phyloP scores from a whole-genome alignment of 805 yeast species.

The Myxozyma udenii region DNA sequence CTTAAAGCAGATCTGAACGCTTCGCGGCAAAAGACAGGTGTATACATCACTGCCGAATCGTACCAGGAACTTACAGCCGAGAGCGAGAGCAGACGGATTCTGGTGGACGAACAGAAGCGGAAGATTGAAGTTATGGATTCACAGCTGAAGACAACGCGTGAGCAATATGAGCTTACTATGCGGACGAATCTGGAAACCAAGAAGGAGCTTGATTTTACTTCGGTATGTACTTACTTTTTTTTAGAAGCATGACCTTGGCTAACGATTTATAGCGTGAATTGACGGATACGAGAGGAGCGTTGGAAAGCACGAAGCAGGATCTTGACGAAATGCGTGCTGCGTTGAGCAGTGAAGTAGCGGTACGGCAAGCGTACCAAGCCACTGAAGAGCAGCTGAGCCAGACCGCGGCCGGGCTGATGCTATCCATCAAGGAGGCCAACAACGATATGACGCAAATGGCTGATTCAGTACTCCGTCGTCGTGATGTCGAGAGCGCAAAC shows the following conservation, averaged over 20 bases:
- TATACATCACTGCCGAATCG: constrained; percentile 55
- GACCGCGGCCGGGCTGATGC: constrained; percentile 32
- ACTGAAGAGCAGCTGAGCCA: constrained; percentile 35
- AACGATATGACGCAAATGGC: constrained; percentile 28
- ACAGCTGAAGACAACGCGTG: constrained; percentile 45
- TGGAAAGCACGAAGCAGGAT: constrained; percentile 20
- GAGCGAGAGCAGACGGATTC: constrained; percentile 50
- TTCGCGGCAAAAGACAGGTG: constrained; percentile 62
- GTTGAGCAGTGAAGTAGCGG: constrained; percentile 29
- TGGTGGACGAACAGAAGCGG: constrained; percentile 51
- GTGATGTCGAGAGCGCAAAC: constrained; percentile 19
- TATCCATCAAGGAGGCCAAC: constrained; percentile 29
- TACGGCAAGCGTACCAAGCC: constrained; percentile 34
- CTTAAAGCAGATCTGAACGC: constrained; percentile 61
- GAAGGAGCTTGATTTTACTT: constrained; percentile 25
- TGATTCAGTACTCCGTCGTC: constrained; percentile 25
- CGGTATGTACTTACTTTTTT: constrained; percentile 5
- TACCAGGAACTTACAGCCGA: constrained; percentile 46
- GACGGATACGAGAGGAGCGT: constrained; percentile 25
- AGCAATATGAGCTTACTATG: constrained; percentile 42
- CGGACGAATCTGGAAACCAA: constrained; percentile 33
- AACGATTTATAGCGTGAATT: constrained; percentile 7
- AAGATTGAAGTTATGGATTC: constrained; percentile 49
- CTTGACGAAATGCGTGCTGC: constrained; percentile 20
- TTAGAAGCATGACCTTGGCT: not conserved